phyloP scores from a whole-genome alignment of 116 monocot species.

The Posidonia oceanica region DNA sequence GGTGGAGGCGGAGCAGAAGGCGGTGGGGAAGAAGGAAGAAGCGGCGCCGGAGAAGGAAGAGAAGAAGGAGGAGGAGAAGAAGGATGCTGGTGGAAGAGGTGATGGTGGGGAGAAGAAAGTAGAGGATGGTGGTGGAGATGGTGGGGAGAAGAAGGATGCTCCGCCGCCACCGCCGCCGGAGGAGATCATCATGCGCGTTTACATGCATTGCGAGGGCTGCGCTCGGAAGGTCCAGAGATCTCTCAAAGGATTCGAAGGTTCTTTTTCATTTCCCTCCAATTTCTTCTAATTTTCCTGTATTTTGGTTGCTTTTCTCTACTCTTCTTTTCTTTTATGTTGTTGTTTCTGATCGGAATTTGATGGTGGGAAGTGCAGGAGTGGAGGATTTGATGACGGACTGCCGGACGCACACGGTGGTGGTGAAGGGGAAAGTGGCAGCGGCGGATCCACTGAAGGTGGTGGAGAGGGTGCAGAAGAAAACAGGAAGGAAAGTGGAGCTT shows the following conservation, averaged over 20 bases:
- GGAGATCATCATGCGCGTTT: slow-evolving; percentile 58
- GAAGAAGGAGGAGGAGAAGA: not conserved
- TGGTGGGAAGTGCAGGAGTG: slow-evolving; percentile 24
- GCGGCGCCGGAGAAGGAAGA: not conserved
- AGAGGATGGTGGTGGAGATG: no score
- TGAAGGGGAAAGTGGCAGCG: slow-evolving; percentile 73
- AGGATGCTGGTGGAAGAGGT: not conserved
- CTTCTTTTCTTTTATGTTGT: not conserved
- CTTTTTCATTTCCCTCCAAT: no score
- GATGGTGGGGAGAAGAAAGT: no score
- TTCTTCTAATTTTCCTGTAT: no score
- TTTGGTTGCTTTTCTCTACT: not conserved
- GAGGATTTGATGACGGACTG: slow-evolving; percentile 64
- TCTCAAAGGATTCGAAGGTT: slow-evolving; percentile 61
- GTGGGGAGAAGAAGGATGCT: slow-evolving; percentile 10
- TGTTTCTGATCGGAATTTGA: not conserved
- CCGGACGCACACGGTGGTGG: slow-evolving; percentile 56
- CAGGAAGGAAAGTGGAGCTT: slow-evolving; percentile 62
- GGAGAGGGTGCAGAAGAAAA: slow-evolving; percentile 66
- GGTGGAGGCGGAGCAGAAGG: not conserved
- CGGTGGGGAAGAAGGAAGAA: not conserved
- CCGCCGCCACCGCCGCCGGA: slow-evolving; percentile 49
- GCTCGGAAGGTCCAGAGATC: slow-evolving; percentile 63
- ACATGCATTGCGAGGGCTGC: slow-evolving; percentile 89
- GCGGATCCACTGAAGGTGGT: slow-evolving; percentile 63